Base-by-base conservation (phyloP, 352 stramenopile species). In the Pythium aphanidermatum region DNA sequence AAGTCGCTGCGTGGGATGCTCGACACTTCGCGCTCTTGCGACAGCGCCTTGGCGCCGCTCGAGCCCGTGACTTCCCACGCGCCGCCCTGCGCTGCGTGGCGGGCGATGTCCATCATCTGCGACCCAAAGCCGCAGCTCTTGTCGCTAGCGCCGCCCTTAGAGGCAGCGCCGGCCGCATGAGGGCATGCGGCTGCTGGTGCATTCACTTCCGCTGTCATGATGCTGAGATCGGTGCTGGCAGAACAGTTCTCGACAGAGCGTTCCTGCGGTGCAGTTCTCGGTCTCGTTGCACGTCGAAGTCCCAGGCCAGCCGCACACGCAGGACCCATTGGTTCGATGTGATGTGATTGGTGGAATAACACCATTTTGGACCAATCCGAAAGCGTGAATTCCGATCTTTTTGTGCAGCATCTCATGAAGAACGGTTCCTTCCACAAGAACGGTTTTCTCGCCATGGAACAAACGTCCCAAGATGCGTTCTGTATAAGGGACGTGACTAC, bases 1-100 rank as follows among this genome's bases (percentile, higher is more conserved):
- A 77, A 79, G 39, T 95, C 74, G 55, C 83, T 68, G 70, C 98
- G 98, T 1, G 96, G 96, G 53, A 99, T 99, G 30, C 69, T 96
- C 20, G 79, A 97, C 28, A 82, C 63, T 3, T 91, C 89, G 35
- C 96, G 92, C 14, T 91, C 60, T 9, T 77, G 96, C 7, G 78
- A 91, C 33, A 93, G 54, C n/a, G 23, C 40, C 39, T 41, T 46
- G 16, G 21, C 50, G 13, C 46, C 31, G 52, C 44, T 35, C 21
- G 16, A 71, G 32, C 49, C 58, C 1, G 53, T 70, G 32, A 62
- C 54, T 33, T 56, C 46, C 54, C 54, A 62, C 23, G 17, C 33
- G 34, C 54, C 54, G 26, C 54, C 54, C 17, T 12, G 67, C 10
- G 60, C 71, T 5, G 68, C 60, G 46, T 80, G 56, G 23, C 43